Base-by-base conservation (phyloP, 495 filamentous ascomycete genomes). In the Aeminium ludgeri region DNA sequence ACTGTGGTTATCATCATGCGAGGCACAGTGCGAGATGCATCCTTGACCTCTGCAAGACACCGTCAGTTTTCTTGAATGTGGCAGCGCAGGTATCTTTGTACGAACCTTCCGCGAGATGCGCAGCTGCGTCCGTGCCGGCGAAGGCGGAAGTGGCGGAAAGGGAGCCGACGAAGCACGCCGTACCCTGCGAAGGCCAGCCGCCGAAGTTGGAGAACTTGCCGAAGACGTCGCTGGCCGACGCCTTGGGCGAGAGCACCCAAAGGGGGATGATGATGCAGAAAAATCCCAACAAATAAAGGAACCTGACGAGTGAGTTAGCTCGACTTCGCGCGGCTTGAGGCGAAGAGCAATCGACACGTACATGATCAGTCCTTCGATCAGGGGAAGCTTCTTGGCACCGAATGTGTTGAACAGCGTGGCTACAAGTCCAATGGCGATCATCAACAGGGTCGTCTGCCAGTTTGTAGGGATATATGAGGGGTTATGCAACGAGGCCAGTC, bases 221-320 rank as follows among this genome's bases (percentile, higher is more conserved):
- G 33, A 60, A 63, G 12, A 61, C 56, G 0, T 46, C 49, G 10
- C 44, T 36, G 2, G 57, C 44, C 8, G 53, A 36, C 3, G 40
- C 39, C 30, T 55, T 56, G 6, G 54, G 53, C 11, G 57, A 53
- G 18, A 62, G 46, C 2, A 51, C 46, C 51, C 50, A 57, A 11
- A 70, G 43, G 0, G 63, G 58, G 33, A 70, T 65, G 4, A 70
- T 41, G 37, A 72, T 56, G 8, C 55, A 62, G 35, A 72, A 63
- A 41, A 72, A 52, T 16, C 37, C 56, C 7, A 54, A 13, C 25
- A 58, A 31, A 33, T 55, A 45, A 19, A 45, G 34, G 36, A 37
- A 19, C 3, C 31, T 36, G 16, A 27, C 38, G 18, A 11, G 34
- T 7, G 3, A 17, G 25, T 12, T 28, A 10, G 10, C 28, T 13